phyloP scores from a whole-genome alignment of 495 filamentous ascomycete genomes.

The Penicillium paxilli region DNA sequence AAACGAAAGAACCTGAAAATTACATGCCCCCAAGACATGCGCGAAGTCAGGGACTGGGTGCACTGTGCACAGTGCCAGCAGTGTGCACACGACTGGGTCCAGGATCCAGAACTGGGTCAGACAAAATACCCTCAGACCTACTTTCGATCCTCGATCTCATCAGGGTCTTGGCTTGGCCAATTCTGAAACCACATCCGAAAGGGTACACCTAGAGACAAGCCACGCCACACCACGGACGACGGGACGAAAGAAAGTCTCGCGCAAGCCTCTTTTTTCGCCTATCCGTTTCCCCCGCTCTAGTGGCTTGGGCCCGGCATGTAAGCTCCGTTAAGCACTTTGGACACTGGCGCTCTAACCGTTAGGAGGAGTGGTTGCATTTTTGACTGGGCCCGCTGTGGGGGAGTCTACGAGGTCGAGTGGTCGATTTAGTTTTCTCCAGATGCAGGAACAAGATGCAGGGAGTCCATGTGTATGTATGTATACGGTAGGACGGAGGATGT shows the following conservation, averaged over 20 bases:
- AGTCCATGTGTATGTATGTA: background rate
- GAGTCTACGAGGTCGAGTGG: background rate
- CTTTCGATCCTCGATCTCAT: background rate
- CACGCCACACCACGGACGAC: background rate
- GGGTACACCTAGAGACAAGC: background rate
- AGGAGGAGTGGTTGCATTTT: background rate
- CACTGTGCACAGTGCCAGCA: background rate
- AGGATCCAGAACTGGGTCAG: background rate
- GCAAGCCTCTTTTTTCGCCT: background rate
- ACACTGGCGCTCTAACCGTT: background rate
- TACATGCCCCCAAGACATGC: slow-evolving; percentile 2
- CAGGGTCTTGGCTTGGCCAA: background rate
- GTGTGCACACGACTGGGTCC: background rate
- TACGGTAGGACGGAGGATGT: background rate
- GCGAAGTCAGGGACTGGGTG: slow-evolving; percentile 13
- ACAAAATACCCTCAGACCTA: background rate
- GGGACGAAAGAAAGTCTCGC: slow-evolving; percentile 8
- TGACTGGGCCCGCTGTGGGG: slow-evolving; percentile 17
- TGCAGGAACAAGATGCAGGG: background rate
- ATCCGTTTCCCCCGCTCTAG: slow-evolving; percentile 3
- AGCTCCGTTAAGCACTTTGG: slow-evolving; percentile 22
- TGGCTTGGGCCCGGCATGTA: slow-evolving; percentile 14
- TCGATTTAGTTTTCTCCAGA: too few relatives aligned
- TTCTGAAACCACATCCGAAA: background rate
- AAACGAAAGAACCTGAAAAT: background rate